Base-by-base conservation (phyloP, 2,329 filamentous ascomycete species). In the Pezicula radicicola region DNA sequence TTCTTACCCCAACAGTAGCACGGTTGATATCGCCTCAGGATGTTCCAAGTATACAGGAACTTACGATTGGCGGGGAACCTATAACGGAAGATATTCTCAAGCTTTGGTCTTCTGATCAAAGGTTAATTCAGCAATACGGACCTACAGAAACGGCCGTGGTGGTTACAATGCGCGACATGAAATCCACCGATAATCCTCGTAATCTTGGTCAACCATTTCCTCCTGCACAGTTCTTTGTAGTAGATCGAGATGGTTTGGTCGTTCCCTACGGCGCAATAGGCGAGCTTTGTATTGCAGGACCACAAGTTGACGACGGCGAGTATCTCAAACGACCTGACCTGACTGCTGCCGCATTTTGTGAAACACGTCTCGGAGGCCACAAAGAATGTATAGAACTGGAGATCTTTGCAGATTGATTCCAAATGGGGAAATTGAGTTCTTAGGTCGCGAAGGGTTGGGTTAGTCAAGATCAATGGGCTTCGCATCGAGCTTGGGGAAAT, bases 391-490 rank as follows among this genome's bases (percentile, higher is more conserved):
- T 50, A 60, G 62, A 40, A 69, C 67, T 1, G 69, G 69, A n/a
- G 69, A 72, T 50, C 55, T 71, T 13, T 68, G 56, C 18, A 54
- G 56, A 28, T 68, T 67, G 18, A 52, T 63, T 36, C 53, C 54
- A 13, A 58, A 70, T 42, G 64, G 67, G 7, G 55, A 37, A 41
- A 57, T 72, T n/a, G 44, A 64, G 3, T 68, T 65, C 48, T 49
- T 74, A 43, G 76, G 75, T 44, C 68, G 76, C 43, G 73, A 72
- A 49, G 75, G 79, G n/a, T n/a, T 58, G 69, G 69, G 1, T 75
- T 78, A 58, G 68, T 78, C 39, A 79, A 79, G 58, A 62, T 79
- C n/a, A 69, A 72, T 33, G 80, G 79, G 44, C 76, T 68, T 47
- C 58, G 75, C 52, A 66, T 75, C 53, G 79, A 72, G 64, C 64